A percentile compares a stretch with the other conserved stretches of the same genome.
phyloP scores from a whole-genome alignment of 2,329 filamentous ascomycete species.

The Calonectria leucothoes region DNA sequence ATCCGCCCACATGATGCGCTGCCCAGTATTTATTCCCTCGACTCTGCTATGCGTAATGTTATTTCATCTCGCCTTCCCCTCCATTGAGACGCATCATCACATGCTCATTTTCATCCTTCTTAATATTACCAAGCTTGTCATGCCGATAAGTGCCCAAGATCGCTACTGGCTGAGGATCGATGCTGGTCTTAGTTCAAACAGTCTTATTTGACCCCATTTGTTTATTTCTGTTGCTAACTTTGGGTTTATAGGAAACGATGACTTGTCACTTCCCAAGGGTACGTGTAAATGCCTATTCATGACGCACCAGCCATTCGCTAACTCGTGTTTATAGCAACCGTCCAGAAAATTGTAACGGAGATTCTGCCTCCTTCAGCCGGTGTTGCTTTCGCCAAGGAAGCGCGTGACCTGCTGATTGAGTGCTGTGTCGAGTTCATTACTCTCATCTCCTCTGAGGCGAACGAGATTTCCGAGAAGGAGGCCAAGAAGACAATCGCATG shows the following conservation, averaged over 20 bases:
- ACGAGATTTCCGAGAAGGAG: conserved; percentile 98
- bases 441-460: conserved; percentile 96
- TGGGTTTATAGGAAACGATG: conserved; percentile 66
- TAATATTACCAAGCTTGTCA: conserved; percentile 2
- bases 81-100: neutral
- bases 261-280: conserved; percentile 75
- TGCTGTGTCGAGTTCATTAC: conserved; percentile 99
- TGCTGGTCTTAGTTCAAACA: conserved; percentile 30
- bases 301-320: conserved; percentile 31
- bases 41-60: conserved; percentile 7
- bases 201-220: too few relatives aligned
- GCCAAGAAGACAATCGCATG: conserved; percentile 99
- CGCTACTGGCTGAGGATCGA: conserved; percentile 45
- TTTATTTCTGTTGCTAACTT: neutral
- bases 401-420: conserved; percentile 94
- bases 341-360: conserved; percentile 92
- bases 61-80: conserved; percentile 23
- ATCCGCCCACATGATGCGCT: neutral
- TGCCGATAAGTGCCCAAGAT: conserved; percentile 37
- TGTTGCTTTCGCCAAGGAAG: conserved; percentile 93
- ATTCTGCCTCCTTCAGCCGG: conserved; percentile 83
- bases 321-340: conserved; percentile 63
- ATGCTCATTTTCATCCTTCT: neutral
- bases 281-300: conserved; percentile 36
- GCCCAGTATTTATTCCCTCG: neutral